These are phyloP conservation scores for Arachnomyces sp. DNA, from an alignment of 2,329 filamentous ascomycete species.

Conservation along the genomic window DNA sequence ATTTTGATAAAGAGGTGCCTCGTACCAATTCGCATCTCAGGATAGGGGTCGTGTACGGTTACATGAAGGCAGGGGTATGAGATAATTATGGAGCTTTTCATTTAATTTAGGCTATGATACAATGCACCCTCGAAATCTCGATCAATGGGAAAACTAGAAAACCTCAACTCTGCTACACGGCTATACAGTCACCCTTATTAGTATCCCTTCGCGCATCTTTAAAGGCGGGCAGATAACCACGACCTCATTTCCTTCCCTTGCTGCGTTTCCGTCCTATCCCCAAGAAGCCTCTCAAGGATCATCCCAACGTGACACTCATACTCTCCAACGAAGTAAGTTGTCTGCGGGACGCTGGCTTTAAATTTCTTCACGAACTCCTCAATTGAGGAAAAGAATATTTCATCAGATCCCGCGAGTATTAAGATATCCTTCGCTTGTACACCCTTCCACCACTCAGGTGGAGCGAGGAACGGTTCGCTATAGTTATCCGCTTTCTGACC, in stretches of 20 bases:
- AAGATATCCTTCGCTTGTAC: constrained; percentile 43
- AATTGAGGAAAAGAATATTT: constrained; percentile 51
- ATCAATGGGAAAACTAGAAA: constrained; percentile 41
- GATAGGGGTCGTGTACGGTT: too few species aligned
- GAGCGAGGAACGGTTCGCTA: constrained; percentile 44
- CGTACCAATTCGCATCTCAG: too few species aligned
- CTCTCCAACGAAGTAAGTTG: constrained; percentile 28
- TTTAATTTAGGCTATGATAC: neutral
- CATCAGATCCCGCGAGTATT: constrained; percentile 47
- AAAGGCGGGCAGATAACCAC: constrained; percentile 21
- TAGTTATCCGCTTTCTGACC: constrained; percentile 39
- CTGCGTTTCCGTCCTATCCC: constrained; percentile 28
- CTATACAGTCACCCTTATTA: too few species aligned
- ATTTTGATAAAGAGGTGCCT: too few species aligned
- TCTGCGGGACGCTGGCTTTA: constrained; percentile 28
- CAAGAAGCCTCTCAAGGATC: constrained; percentile 31
- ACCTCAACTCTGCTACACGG: constrained; percentile 39
- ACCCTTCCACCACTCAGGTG: constrained; percentile 46
- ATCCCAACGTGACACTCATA: constrained; percentile 36
- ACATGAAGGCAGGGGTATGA: too few species aligned
- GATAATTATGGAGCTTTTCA: too few species aligned
- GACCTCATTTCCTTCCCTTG: constrained; percentile 32
- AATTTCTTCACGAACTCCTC: constrained; percentile 42
- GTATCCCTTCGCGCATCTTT: constrained; percentile 26
- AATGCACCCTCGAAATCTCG: neutral